Conservation (phyloP, 139 green algal genomes). For the Micromonas pusilla region DNA sequence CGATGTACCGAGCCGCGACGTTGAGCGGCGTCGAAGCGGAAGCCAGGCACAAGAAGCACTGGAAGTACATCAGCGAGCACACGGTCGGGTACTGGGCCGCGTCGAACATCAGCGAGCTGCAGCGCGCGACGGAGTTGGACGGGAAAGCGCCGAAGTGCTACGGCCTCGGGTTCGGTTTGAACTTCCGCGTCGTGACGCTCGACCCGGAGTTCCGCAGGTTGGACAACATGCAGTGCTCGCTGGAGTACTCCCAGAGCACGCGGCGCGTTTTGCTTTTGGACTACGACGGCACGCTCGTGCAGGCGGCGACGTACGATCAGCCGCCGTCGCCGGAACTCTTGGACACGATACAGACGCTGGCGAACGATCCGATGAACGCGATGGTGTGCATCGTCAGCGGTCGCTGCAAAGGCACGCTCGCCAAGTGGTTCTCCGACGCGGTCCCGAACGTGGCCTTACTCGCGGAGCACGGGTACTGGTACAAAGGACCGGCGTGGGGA, state of each 20-base stretch:
- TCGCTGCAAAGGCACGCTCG: constrained; percentile 59
- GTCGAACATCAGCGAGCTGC: constrained; percentile 55
- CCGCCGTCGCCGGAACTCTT: constrained; percentile 39
- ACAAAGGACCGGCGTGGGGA: neutral
- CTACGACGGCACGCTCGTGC: constrained; percentile 93
- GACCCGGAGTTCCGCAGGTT: constrained; percentile 87
- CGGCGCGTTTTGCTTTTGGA: constrained; percentile 85
- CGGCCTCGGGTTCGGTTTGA: constrained; percentile 89
- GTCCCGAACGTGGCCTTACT: constrained; percentile 7
- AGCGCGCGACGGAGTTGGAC: constrained; percentile 63
- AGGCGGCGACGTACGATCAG: constrained; percentile 3
- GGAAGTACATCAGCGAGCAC: constrained; percentile 86
- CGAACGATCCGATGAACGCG: constrained; percentile 63
- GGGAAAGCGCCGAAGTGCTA: constrained; percentile 84
- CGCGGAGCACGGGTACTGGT: constrained; percentile 30
- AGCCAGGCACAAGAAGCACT: constrained; percentile 94
- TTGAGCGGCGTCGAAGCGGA: constrained; percentile 57
- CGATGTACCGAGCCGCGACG: constrained; percentile 74
- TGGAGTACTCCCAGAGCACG: constrained; percentile 45
- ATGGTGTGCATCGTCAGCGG: constrained; percentile 83
- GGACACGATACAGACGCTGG: constrained; percentile 55
- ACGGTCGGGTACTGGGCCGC: constrained; percentile 89
- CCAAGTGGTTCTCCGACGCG: constrained; percentile 71
- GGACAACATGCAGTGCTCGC: constrained; percentile 47
- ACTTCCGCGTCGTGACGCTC: constrained; percentile 93